Conservation (phyloP, 495 filamentous ascomycete genomes). For the Penicillium tannophilum region DNA sequence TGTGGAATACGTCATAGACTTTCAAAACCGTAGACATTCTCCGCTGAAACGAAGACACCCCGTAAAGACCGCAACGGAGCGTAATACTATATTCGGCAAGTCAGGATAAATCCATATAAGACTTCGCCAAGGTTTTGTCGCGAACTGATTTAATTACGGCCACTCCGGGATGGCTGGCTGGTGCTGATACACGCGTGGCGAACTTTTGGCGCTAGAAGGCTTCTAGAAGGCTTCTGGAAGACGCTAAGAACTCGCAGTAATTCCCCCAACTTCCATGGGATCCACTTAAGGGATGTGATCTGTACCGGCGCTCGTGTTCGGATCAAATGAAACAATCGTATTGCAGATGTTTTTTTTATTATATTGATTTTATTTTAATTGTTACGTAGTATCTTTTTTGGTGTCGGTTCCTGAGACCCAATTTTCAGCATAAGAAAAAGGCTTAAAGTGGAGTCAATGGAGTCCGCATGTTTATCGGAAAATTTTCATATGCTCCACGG, state of each 20-base stretch:
- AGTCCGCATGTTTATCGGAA: not conserved
- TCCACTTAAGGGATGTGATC: not conserved
- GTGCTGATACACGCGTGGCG: constrained; percentile 11
- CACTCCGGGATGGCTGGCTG: not conserved
- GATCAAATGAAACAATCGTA: not conserved
- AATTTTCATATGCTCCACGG: not conserved
- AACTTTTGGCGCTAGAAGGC: constrained; percentile 33
- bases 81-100: not conserved
- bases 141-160: not conserved
- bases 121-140: too few species aligned
- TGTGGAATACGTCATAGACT: constrained; percentile 29
- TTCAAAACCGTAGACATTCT: not conserved
- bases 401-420: constrained; percentile 16
- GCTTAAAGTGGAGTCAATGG: not conserved
- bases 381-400: not conserved
- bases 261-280: constrained; percentile 1
- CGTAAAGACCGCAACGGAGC: not conserved
- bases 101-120: not conserved
- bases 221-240: constrained; percentile 43
- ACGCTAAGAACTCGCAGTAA: constrained; percentile 25
- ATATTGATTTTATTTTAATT: not conserved
- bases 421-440: constrained; percentile 2
- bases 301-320: constrained; percentile 6
- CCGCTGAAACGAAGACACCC: too few species aligned
- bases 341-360: not conserved